Conservation (phyloP, 768 basidiomycete species). For the Leccinum barrowsii region DNA sequence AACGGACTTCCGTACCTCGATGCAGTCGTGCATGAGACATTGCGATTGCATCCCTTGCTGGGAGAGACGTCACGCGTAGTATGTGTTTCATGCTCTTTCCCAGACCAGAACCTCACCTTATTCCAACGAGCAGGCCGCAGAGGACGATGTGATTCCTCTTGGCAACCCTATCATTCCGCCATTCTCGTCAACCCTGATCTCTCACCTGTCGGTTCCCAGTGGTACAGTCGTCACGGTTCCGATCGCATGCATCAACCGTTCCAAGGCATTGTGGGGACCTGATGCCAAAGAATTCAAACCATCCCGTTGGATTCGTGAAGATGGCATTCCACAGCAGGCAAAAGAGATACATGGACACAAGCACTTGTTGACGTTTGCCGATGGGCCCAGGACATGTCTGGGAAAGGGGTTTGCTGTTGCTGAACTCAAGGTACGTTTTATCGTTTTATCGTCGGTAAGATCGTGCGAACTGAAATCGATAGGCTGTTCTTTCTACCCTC, state of each 20-base stretch:
- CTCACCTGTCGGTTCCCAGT: conserved; percentile 41
- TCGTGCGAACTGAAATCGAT: not conserved
- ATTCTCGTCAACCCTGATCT: conserved; percentile 34
- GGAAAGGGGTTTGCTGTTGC: conserved; percentile 29
- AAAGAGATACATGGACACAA: conserved; percentile 32
- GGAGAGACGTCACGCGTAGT: conserved; percentile 17
- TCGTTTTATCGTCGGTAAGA: not conserved
- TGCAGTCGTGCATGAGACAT: conserved; percentile 43
- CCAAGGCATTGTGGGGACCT: conserved; percentile 56
- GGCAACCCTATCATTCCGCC: conserved; percentile 39
- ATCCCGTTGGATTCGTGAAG: conserved; percentile 52
- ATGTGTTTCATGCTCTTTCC: not conserved
- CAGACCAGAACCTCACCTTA: not conserved
- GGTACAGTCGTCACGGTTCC: conserved; percentile 46
- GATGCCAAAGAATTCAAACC: conserved; percentile 58
- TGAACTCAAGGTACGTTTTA: conserved; percentile 22
- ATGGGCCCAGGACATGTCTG: conserved; percentile 29
- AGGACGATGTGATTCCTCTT: conserved; percentile 60
- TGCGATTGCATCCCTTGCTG: conserved; percentile 42
- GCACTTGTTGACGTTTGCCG: conserved; percentile 28
- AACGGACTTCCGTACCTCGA: conserved; percentile 53
- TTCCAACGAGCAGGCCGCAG: conserved; percentile 35
- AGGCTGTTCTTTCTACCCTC: conserved; percentile 24
- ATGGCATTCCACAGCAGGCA: conserved; percentile 26
- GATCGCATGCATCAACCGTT: conserved; percentile 46